Conservation (phyloP, 1,139 yeast species). For the Saccharomyces pastorianus region DNA sequence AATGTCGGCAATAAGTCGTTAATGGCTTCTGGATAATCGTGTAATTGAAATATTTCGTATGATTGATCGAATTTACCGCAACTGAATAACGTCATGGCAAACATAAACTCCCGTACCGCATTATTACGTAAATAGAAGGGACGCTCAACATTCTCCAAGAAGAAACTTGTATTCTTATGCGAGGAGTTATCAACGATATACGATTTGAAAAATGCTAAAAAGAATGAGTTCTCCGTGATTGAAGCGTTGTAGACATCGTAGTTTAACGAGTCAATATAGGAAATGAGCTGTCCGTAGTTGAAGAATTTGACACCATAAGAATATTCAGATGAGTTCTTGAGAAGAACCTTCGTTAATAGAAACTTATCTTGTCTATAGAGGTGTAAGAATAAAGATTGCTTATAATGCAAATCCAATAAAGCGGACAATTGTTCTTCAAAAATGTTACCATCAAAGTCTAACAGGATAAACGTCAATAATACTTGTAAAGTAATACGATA, state of each 20-base stretch:
- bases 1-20: conserved; percentile 16
- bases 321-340: conserved; percentile 18
- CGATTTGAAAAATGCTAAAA: conserved; percentile 11
- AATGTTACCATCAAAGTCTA: conserved; percentile 23
- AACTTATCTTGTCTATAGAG: conserved; percentile 22
- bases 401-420: conserved; percentile 24
- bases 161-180: conserved; percentile 8
- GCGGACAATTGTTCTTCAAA: conserved; percentile 18
- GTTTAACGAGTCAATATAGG: conserved; percentile 15
- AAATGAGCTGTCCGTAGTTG: conserved; percentile 21
- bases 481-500: conserved; percentile 22
- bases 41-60: conserved; percentile 20
- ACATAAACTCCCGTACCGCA: conserved; percentile 21
- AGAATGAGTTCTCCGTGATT: conserved; percentile 15
- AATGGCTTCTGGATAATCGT: conserved; percentile 16
- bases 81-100: conserved; percentile 23
- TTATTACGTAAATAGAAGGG: conserved; percentile 18
- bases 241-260: conserved; percentile 15
- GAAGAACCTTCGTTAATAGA: conserved; percentile 15
- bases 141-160: conserved; percentile 15
- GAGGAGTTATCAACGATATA: conserved; percentile 14
- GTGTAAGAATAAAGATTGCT: conserved; percentile 21
- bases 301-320: conserved; percentile 21
- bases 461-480: conserved; percentile 22
- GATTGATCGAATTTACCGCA: conserved; percentile 22